Conservation (phyloP, 176 grass and related monocot genomes). For the Oryza glaberrima region DNA sequence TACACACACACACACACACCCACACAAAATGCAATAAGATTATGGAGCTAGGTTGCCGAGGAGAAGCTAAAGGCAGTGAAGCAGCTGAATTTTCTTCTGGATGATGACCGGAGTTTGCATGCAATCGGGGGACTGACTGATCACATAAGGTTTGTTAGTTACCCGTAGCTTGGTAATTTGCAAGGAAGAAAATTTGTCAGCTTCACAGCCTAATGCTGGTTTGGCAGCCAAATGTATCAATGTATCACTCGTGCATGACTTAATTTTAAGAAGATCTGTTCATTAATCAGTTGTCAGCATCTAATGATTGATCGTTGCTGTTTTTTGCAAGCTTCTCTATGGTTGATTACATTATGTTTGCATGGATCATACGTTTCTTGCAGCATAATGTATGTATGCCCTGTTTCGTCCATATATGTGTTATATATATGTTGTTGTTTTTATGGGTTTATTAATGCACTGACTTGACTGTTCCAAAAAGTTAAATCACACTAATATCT, state of each 20-base stretch:
- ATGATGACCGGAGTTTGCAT: background rate
- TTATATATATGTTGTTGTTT: background rate
- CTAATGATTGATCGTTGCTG: background rate
- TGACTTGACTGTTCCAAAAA: background rate
- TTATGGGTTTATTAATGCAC: background rate
- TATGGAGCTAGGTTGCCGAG: slow-evolving; percentile 21
- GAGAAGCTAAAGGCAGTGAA: slow-evolving; percentile 56
- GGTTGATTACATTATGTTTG: background rate
- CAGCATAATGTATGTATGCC: background rate
- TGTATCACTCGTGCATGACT: slow-evolving; percentile 18
- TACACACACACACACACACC: background rate
- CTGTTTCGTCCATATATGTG: background rate
- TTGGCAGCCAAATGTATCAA: slow-evolving; percentile 33
- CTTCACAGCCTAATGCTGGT: slow-evolving; percentile 63
- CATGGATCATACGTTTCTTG: background rate
- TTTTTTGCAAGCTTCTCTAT: background rate
- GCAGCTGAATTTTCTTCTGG: slow-evolving; percentile 93
- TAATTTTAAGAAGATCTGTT: slow-evolving; percentile 19
- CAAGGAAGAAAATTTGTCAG: slow-evolving; percentile 85
- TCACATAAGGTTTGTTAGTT: background rate
- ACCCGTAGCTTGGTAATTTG: slow-evolving; percentile 25
- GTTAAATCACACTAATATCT: background rate
- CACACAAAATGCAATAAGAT: slow-evolving; percentile 35
- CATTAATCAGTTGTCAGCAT: background rate
- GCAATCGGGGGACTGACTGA: slow-evolving; percentile 12